phyloP scores from a whole-genome alignment of 2,329 filamentous ascomycete genomes.

The Trichoderma sp. region DNA sequence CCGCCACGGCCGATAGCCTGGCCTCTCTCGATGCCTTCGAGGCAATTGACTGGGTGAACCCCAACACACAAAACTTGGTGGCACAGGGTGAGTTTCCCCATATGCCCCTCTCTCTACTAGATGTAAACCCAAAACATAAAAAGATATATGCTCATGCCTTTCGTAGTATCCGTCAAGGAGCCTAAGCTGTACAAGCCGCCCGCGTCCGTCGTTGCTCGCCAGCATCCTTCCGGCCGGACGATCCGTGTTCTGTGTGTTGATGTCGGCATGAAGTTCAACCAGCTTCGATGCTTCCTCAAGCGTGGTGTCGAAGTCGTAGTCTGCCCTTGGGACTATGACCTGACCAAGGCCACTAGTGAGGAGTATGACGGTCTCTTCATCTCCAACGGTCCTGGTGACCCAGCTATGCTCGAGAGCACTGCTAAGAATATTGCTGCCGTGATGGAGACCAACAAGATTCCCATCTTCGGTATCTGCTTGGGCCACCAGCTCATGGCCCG shows the following conservation, averaged over 20 bases:
- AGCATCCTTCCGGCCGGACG: conserved; percentile 84
- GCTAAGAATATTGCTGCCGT: conserved; percentile 78
- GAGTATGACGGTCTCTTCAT: conserved; percentile 97
- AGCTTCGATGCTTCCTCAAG: conserved; percentile 88
- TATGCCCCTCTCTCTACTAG: conserved; percentile 22
- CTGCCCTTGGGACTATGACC: conserved; percentile 95
- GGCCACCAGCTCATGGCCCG: conserved; percentile 92
- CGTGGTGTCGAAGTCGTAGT: conserved; percentile 93
- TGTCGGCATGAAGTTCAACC: conserved; percentile 98
- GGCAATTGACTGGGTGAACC: conserved; percentile 83
- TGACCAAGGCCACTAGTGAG: conserved; percentile 73
- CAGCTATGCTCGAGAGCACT: conserved; percentile 79
- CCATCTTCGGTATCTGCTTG: conserved; percentile 94
- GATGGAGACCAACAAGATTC: conserved; percentile 77
- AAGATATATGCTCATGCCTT: conserved; percentile 45
- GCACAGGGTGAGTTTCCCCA: conserved; percentile 75
- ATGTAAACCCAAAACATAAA: conserved; percentile 1
- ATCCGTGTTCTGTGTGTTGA: conserved; percentile 91
- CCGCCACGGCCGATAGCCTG: conserved; percentile 45
- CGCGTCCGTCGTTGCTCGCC: conserved; percentile 71
- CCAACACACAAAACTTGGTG: conserved; percentile 90
- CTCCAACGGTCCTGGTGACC: conserved; percentile 96
- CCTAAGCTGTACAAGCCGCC: conserved; percentile 85
- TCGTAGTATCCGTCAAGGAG: conserved; percentile 81
- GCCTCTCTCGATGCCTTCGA: conserved; percentile 64